These are phyloP conservation scores for Stephania cephalantha DNA, from an alignment of 164 flowering plant species.

Conservation along the genomic window DNA sequence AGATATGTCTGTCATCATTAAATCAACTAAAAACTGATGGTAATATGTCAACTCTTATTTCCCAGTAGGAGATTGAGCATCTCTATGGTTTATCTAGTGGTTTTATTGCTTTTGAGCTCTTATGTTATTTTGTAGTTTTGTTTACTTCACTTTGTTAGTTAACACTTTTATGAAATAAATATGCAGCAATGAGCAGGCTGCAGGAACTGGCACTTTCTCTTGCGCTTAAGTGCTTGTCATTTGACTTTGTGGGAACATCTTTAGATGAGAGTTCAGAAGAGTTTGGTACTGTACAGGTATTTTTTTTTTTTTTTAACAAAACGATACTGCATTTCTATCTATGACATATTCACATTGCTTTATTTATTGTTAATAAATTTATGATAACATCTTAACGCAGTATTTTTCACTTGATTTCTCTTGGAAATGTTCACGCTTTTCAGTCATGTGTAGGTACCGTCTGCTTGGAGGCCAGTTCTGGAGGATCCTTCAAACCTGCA, in stretches of 20 bases:
- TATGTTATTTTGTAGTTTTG: constrained; percentile 1
- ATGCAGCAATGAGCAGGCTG: constrained; percentile 56
- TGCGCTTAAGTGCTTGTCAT: constrained; percentile 77
- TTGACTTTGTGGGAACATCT: constrained; percentile 95
- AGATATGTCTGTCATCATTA: constrained; percentile 78
- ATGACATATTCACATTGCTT: not conserved
- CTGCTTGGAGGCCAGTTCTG: constrained; percentile 74
- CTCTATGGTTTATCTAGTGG: not conserved
- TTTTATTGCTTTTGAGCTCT: not conserved
- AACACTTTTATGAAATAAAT: constrained; percentile 12
- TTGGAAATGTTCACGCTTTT: constrained; percentile 4
- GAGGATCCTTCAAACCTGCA: constrained; percentile 90
- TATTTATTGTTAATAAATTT: too few species aligned
- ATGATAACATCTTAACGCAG: too few species aligned
- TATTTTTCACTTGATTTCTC: constrained; percentile 3
- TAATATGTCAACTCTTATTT: constrained; percentile 21
- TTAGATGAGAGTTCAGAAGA: constrained; percentile 99
- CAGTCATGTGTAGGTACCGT: constrained; percentile 59
- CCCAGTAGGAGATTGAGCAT: not conserved
- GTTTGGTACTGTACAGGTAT: constrained; percentile 96
- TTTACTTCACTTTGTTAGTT: not conserved
- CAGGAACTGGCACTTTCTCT: constrained; percentile 88
- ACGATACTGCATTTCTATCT: not conserved
- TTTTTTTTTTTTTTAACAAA: too few species aligned
- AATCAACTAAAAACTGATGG: constrained; percentile 78